A percentile compares a stretch with the other conserved stretches of the same genome.
Evolutionary conservation across 2,329 filamentous ascomycete species (phyloP).

Genomic region (Coniochaeta hoffmannii): DNA sequence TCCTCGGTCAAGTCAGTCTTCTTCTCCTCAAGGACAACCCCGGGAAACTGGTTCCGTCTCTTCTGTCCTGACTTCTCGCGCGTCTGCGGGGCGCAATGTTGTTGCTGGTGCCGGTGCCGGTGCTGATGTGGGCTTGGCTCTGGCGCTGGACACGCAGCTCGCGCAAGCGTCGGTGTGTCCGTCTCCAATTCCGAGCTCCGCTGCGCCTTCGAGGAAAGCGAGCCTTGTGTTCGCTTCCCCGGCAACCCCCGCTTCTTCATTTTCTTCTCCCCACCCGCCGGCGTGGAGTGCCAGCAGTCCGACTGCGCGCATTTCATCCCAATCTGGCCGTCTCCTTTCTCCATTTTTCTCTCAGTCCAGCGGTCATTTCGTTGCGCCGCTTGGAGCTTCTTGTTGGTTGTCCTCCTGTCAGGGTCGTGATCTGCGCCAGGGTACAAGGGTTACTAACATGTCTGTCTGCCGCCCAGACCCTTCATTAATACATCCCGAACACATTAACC

Average conservation of each 20-base stretch:
- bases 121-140: not conserved
- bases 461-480: conserved; percentile 47
- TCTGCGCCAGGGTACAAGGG: conserved; percentile 6
- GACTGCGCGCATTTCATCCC: conserved; percentile 13
- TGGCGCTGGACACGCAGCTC: conserved; percentile 17
- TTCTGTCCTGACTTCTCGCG: conserved; percentile 15
- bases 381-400: conserved; percentile 46
- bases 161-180: conserved; percentile 17
- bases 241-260: conserved; percentile 12
- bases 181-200: conserved; percentile 13
- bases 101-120: conserved; percentile 7
- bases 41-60: conserved; percentile 12
- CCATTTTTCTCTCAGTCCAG: conserved; percentile 46
- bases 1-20: conserved; percentile 21
- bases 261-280: conserved; percentile 20
- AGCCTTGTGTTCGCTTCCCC: conserved; percentile 23
- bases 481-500: conserved; percentile 40
- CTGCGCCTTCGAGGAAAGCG: conserved; percentile 10
- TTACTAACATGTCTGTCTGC: conserved; percentile 26
- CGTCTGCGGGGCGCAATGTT: conserved; percentile 13
- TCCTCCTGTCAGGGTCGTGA: conserved; percentile 27
- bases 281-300: conserved; percentile 19
- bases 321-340: conserved; percentile 22
- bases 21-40: conserved; percentile 7
- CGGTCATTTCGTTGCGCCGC: conserved; percentile 44